Base-by-base conservation (phyloP, 345 rosid species). In the Sonneratia alba region DNA sequence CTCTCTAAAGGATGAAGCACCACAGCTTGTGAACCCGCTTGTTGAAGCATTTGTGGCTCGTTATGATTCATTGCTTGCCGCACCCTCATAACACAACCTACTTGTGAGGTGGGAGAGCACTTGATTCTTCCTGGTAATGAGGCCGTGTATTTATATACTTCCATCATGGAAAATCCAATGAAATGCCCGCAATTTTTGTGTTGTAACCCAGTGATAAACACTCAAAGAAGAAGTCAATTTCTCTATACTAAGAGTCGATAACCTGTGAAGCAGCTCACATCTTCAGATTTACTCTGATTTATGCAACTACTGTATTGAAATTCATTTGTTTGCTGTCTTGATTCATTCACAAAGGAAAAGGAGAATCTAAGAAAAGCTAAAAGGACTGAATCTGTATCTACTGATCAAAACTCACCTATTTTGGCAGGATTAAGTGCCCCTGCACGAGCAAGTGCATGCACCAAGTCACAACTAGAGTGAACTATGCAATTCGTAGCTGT, bases 11-110 rank as follows among this genome's bases (percentile, higher is more conserved):
- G 97, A 94, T 48, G 97, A 88, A 81, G 91, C 91, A 70, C 96
- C 98, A 14, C 88, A 87, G 59, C 77, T 91, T 36, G 97, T 94
- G 75, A 94, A 89, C 80, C 97, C 96, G 4, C 86, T 91, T 22
- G 86, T 94, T 0, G 89, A 88, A 80, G 83, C 96, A 27, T 94
- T 94, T 8, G 97, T 93, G 45, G 79, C 83, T 0, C 84, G 91
- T 57, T 91, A 91, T 79, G 78, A 75, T 55, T 59, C 72, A 63
- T 64, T 78, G 3, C 55, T 70, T 36, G 72, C 81, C 38, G 45
- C 66, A 36, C 9, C 66, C 45, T 55, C 65, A 68, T 62, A 62
- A 34, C 38, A 61, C 36, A 24, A 22, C 36, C 65, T 19, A 10
- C 36, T 24, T 61, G 62, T 3, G 7, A 24, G 65, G 65, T n/a